Percentiles rank a stretch among this genome's conserved stretches.
Evolutionary conservation across 345 rosid genomes (phyloP).

Genomic region (Pugionium cornutum): DNA sequence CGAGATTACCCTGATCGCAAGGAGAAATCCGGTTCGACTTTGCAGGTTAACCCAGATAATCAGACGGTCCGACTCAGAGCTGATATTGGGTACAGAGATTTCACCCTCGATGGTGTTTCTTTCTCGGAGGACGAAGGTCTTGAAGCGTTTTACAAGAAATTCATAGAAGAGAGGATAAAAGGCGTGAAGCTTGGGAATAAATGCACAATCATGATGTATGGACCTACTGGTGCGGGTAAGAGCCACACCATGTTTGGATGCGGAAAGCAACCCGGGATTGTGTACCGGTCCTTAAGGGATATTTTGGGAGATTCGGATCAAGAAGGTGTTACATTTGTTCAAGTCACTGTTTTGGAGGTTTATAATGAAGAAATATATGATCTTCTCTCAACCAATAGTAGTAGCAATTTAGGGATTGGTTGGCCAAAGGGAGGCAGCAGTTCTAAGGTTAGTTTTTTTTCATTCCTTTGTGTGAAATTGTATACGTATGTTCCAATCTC

Average conservation of each 20-base stretch:
- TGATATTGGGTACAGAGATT: slow-evolving; percentile 85
- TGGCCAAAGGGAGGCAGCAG: slow-evolving; percentile 76
- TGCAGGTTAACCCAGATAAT: slow-evolving; percentile 62
- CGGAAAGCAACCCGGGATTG: slow-evolving; percentile 86
- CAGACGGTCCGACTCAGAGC: slow-evolving; percentile 73
- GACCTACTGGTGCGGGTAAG: slow-evolving; percentile 96
- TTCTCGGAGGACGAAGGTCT: slow-evolving; percentile 77
- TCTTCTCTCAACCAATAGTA: slow-evolving; percentile 65
- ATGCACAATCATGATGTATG: slow-evolving; percentile 96
- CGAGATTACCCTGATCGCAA: slow-evolving; percentile 64
- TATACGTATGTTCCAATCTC: background rate
- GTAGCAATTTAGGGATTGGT: slow-evolving; percentile 70
- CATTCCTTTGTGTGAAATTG: background rate
- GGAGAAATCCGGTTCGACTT: slow-evolving; percentile 56
- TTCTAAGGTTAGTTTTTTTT: slow-evolving; percentile 52
- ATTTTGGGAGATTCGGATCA: slow-evolving; percentile 65
- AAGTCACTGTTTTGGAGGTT: slow-evolving; percentile 87
- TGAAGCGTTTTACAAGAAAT: slow-evolving; percentile 70
- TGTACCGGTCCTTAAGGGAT: slow-evolving; percentile 66
- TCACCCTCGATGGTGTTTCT: slow-evolving; percentile 84
- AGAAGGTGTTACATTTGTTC: slow-evolving; percentile 69
- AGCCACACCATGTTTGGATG: slow-evolving; percentile 97
- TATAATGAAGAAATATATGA: slow-evolving; percentile 95
- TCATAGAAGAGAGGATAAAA: slow-evolving; percentile 67
- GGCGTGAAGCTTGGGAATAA: slow-evolving; percentile 80